Base-by-base conservation (phyloP, 2,329 filamentous ascomycete genomes). In the Emmonsiellopsis sp. region DNA sequence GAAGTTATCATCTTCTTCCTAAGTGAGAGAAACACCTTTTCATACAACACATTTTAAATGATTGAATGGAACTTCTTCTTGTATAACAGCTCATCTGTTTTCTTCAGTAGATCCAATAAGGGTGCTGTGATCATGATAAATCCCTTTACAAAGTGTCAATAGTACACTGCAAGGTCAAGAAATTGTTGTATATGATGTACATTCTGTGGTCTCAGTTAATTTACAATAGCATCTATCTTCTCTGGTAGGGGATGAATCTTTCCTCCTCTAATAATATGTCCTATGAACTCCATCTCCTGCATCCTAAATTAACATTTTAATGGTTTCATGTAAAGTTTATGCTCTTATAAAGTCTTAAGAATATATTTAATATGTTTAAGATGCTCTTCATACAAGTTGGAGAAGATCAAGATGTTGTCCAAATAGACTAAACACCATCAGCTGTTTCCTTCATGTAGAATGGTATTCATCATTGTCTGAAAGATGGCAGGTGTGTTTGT, bases 311-410 rank as follows among this genome's bases (percentile, higher is more conserved):
- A 11, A 40, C 15, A 40, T 15, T 40, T 40, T 40, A 5, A 40
- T 2, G 15, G 37, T 40, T 40, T 40, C 2, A 5, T 40, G 6
- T 40, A 40, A 5, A 40, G 37, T 1, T 40, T 2, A 4, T 40
- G 1, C 6, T 3, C 3, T 5, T 40, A 3, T 5, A 40, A 5
- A 1, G 1, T 11, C 1, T 1, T 3, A 1, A 40, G 37, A 40
- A 40, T 5, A 11, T 40, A 11, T 5, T 40, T 2, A 5, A 40
- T 2, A 5, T 40, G 15, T 40, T 40, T 15, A 5, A 40, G 2
- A 40, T 40, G 15, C 15, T 40, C 15, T 11, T 40, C 1, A 11
- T 11, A 15, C 3, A 1, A 11, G 15, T 40, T 15, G 10, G 4
- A 40, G 6, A 11, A 40, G 3, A 40, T 15, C 3, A 40, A 1